These are phyloP conservation scores for Solanum etuberosum DNA, from an alignment of 257 asterid species.

Conservation along the genomic window DNA sequence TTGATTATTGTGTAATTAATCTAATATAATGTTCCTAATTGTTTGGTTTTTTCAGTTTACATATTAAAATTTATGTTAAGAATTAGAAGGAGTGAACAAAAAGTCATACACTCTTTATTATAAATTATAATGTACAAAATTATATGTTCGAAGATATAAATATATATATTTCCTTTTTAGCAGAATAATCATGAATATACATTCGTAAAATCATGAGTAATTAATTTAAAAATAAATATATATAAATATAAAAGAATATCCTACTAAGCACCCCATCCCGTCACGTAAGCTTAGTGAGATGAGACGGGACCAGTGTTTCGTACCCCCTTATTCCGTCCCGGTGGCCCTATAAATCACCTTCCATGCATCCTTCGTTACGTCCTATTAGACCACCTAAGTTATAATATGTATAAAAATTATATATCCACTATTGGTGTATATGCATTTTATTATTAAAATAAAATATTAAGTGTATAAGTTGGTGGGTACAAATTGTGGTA, in stretches of 20 bases:
- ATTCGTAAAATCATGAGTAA: not conserved
- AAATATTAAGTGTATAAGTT: too few relatives aligned
- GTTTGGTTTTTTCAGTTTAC: not conserved
- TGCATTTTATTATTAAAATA: too few relatives aligned
- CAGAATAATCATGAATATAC: not conserved
- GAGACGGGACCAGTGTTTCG: not conserved
- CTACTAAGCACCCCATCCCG: not conserved
- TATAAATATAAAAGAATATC: too few relatives aligned
- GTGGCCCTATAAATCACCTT: not conserved
- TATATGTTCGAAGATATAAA: not conserved
- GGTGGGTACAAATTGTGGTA: too few relatives aligned
- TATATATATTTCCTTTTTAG: not conserved
- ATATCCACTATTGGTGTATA: too few relatives aligned
- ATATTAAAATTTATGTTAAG: too few relatives aligned
- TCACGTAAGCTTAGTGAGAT: not conserved
- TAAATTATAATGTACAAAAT: too few relatives aligned
- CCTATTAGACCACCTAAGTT: not conserved
- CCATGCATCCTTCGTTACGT: not conserved
- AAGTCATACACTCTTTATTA: not conserved
- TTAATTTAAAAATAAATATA: too few relatives aligned
- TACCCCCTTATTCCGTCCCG: not conserved
- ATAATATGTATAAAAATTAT: too few relatives aligned
- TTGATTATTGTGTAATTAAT: not conserved
- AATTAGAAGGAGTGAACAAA: not conserved
- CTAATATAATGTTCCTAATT: not conserved